Evolutionary conservation across 805 yeast species (phyloP).

Genomic region (Starmerella ratchasimensis): DNA sequence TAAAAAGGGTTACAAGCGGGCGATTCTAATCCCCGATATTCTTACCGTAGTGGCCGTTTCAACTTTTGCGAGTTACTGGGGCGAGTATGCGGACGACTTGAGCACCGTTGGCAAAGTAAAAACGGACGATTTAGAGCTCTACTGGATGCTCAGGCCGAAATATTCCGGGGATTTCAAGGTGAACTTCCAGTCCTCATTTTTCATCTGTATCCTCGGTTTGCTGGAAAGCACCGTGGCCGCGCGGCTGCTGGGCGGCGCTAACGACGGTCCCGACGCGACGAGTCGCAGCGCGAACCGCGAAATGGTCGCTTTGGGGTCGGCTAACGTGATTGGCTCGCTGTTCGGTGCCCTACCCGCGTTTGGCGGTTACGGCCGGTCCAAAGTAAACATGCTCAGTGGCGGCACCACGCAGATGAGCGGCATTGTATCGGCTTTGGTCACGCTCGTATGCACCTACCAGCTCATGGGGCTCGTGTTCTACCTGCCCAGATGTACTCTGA

Average conservation of each 20-base stretch:
- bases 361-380: slow-evolving; percentile 93
- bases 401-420: slow-evolving; percentile 81
- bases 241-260: slow-evolving; percentile 62
- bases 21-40: slow-evolving; percentile 73
- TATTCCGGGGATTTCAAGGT: slow-evolving; percentile 38
- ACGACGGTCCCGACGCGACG: slow-evolving; percentile 30
- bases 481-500: slow-evolving; percentile 66
- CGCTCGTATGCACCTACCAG: slow-evolving; percentile 49
- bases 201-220: slow-evolving; percentile 76
- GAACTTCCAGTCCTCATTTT: slow-evolving; percentile 53
- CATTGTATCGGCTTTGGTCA: slow-evolving; percentile 60
- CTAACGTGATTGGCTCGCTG: slow-evolving; percentile 48
- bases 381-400: slow-evolving; percentile 74
- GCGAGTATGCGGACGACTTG: slow-evolving; percentile 35
- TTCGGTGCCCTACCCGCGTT: slow-evolving; percentile 67
- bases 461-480: slow-evolving; percentile 51
- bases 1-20: slow-evolving; percentile 26
- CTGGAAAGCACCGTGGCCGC: slow-evolving; percentile 90
- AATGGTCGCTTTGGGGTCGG: slow-evolving; percentile 72
- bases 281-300: slow-evolving; percentile 64
- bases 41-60: slow-evolving; percentile 54
- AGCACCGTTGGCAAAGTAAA: slow-evolving; percentile 56
- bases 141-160: slow-evolving; percentile 40
- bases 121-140: slow-evolving; percentile 36
- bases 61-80: slow-evolving; percentile 37